Conservation (phyloP, 2,329 filamentous ascomycete species). For the Fusarium austroafricanum region DNA sequence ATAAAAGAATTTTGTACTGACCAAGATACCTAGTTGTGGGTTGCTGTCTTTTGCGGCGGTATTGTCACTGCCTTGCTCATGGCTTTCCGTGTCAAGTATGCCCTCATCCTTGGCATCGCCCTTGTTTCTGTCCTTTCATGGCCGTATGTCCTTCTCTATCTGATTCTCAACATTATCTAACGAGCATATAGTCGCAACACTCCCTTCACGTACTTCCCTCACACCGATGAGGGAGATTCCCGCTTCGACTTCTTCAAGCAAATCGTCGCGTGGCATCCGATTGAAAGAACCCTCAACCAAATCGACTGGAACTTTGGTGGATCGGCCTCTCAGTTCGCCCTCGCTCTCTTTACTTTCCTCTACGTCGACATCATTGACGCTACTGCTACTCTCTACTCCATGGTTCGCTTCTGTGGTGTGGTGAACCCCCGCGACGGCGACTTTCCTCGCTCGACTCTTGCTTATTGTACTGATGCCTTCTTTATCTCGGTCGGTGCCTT, state of each 20-base stretch:
- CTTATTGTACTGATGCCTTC: conserved; percentile 78
- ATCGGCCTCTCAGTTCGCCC: conserved; percentile 70
- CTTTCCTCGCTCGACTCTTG: conserved; percentile 86
- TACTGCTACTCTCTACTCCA: conserved; percentile 83
- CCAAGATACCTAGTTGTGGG: conserved; percentile 72
- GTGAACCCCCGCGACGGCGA: conserved; percentile 76
- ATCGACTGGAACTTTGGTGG: conserved; percentile 73
- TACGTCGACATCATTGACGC: conserved; percentile 85
- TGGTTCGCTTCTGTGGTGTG: conserved; percentile 78
- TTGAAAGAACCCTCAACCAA: conserved; percentile 69
- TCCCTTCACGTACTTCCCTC: conserved; percentile 77
- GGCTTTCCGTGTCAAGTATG: conserved; percentile 80
- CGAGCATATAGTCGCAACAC: conserved; percentile 67
- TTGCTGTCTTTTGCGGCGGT: conserved; percentile 84
- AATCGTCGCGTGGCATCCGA: conserved; percentile 78
- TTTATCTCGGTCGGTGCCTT: conserved; percentile 78
- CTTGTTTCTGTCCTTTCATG: conserved; percentile 80
- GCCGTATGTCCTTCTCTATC: conserved; percentile 60
- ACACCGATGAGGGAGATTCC: conserved; percentile 71
- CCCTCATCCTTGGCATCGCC: conserved; percentile 78
- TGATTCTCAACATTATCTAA: background rate
- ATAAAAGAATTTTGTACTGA: conserved; percentile 2
- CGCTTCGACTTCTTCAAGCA: conserved; percentile 79
- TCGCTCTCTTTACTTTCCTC: conserved; percentile 81
- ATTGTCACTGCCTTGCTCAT: conserved; percentile 84